A percentile compares a stretch with the other conserved stretches of the same genome.
These are phyloP conservation scores for Allium cepa DNA, from an alignment of 106 monocot genomes.

Conservation along the genomic window DNA sequence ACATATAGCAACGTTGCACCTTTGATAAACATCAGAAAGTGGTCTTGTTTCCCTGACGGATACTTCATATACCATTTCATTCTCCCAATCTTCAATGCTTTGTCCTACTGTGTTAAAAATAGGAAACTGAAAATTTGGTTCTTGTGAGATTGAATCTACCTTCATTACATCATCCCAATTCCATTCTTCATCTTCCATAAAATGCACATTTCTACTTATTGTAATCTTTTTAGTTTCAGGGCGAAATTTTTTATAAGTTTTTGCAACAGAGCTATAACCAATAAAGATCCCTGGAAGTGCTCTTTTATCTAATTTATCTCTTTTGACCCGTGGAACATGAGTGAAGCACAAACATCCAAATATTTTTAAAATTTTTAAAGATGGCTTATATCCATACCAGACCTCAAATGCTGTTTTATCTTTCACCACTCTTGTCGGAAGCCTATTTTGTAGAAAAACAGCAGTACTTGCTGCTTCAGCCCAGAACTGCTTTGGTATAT, in stretches of 20 bases:
- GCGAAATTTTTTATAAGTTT: constrained; percentile 10
- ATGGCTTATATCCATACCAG: constrained; percentile 7
- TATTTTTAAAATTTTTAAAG: constrained; percentile 1
- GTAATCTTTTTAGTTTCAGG: constrained; percentile 7
- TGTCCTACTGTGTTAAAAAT: neutral
- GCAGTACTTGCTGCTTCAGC: constrained; percentile 2
- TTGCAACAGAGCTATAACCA: constrained; percentile 2
- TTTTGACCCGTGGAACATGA: neutral
- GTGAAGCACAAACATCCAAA: constrained; percentile 6
- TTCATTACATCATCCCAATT: constrained; percentile 5
- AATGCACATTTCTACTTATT: constrained; percentile 8
- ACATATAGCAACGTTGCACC: constrained; percentile 2
- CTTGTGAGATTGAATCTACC: neutral
- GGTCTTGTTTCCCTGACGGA: neutral
- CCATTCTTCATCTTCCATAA: constrained; percentile 8
- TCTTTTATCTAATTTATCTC: neutral
- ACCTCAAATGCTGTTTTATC: constrained; percentile 6
- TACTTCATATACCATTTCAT: neutral
- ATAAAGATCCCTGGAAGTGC: constrained; percentile 3
- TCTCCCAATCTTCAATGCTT: neutral
- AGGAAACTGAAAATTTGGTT: neutral
- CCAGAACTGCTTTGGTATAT: neutral
- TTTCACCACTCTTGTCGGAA: too few relatives aligned
- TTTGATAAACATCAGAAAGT: constrained; percentile 4
- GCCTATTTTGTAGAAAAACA: neutral